Conservation (phyloP, 1,284 basidiomycete species). For the Cutaneotrichosporon sp. region DNA sequence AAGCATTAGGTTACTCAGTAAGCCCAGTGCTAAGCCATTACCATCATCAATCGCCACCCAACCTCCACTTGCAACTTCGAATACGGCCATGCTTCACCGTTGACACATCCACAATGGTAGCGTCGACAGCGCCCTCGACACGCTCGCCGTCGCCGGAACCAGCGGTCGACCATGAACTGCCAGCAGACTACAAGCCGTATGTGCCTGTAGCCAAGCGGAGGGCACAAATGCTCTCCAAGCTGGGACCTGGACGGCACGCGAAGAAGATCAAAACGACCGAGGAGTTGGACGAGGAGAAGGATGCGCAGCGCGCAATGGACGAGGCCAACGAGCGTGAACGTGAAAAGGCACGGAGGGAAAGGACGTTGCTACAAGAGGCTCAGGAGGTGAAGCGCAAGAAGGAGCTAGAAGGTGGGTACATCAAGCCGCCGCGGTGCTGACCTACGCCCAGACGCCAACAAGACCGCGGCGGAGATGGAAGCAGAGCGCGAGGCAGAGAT, state of each 20-base stretch:
- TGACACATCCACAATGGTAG: neutral
- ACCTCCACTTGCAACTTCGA: neutral
- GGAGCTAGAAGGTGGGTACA: conserved; percentile 65
- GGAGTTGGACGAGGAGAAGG: conserved; percentile 8
- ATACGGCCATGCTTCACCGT: too few relatives aligned
- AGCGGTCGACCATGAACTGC: conserved; percentile 51
- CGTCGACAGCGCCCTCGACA: neutral
- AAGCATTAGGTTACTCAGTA: too few relatives aligned
- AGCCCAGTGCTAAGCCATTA: too few relatives aligned
- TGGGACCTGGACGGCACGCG: conserved; percentile 51
- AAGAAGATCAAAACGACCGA: conserved; percentile 10
- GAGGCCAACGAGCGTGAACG: conserved; percentile 31
- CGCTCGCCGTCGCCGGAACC: conserved; percentile 21
- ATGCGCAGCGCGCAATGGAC: conserved; percentile 9
- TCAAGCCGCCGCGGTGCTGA: neutral
- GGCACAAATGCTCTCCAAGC: conserved; percentile 46
- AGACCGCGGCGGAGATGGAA: conserved; percentile 73
- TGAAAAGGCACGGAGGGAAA: conserved; percentile 66
- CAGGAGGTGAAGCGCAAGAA: conserved; percentile 83
- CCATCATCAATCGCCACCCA: neutral
- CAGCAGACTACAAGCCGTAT: conserved; percentile 22
- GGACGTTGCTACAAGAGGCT: conserved; percentile 80
- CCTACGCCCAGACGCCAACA: conserved; percentile 63
- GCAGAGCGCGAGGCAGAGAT: conserved; percentile 87
- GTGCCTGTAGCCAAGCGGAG: conserved; percentile 35